These are phyloP conservation scores for Taxillus chinensis DNA, from an alignment of 164 flowering plant species.

Conservation along the genomic window DNA sequence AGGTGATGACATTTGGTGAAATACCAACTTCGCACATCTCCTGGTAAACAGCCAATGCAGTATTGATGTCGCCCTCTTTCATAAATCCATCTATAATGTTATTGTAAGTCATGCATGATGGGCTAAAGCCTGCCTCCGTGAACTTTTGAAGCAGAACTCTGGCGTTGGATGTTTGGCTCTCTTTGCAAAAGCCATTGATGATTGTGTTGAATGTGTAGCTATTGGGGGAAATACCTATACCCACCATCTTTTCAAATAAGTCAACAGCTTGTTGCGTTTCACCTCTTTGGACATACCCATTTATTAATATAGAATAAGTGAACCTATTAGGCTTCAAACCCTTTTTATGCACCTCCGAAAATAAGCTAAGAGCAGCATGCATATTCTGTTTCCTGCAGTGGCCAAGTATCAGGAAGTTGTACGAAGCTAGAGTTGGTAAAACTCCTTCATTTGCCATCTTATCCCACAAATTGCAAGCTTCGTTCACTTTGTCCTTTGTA, in stretches of 20 bases:
- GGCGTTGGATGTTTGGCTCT: conserved; percentile 42
- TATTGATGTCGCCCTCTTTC: conserved; percentile 36
- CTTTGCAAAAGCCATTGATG: conserved; percentile 59
- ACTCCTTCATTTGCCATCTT: conserved; percentile 44
- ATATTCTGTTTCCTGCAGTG: conserved; percentile 42
- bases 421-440: conserved; percentile 41
- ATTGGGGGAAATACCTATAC: conserved; percentile 27
- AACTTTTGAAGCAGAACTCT: conserved; percentile 31
- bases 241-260: conserved; percentile 38
- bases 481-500: conserved; percentile 33
- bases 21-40: conserved; percentile 52
- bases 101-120: conserved; percentile 51
- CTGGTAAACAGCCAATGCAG: conserved; percentile 36
- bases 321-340: conserved; percentile 43
- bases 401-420: conserved; percentile 54
- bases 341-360: conserved; percentile 33
- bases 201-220: conserved; percentile 47
- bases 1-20: conserved; percentile 52
- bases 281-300: conserved; percentile 54
- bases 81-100: conserved; percentile 60
- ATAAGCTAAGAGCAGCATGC: conserved; percentile 33
- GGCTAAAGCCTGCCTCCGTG: conserved; percentile 34
- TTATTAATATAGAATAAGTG: conserved; percentile 47
- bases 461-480: conserved; percentile 42
- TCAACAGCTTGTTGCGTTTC: conserved; percentile 33